A percentile compares a stretch with the other conserved stretches of the same genome.
Conservation (phyloP, 352 stramenopile genomes). For the Globisporangium barbulae region DNA sequence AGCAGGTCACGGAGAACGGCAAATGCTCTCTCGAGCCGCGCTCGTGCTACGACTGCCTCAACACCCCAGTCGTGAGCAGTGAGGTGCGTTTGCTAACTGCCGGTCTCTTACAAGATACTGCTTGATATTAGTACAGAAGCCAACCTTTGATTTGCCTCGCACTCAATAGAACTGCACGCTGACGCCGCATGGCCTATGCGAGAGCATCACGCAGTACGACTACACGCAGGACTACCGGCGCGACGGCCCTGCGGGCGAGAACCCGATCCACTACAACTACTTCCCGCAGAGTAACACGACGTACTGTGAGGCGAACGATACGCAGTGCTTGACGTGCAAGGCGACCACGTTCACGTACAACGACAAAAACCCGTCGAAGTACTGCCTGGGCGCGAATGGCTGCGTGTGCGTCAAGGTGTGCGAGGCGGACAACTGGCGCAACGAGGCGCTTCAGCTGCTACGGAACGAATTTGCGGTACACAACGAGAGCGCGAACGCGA, state of each 20-base stretch:
- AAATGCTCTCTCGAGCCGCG: constrained; percentile 43
- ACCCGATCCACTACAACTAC: constrained; percentile 59
- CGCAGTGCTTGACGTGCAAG: constrained; percentile 33
- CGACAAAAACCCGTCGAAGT: constrained; percentile 45
- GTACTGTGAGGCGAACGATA: constrained; percentile 46
- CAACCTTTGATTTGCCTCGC: neutral
- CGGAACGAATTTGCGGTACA: constrained; percentile 16
- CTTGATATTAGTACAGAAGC: too few relatives aligned
- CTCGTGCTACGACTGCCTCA: constrained; percentile 61
- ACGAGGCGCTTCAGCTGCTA: constrained; percentile 36
- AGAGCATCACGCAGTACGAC: constrained; percentile 39
- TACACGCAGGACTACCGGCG: constrained; percentile 47
- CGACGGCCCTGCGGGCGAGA: constrained; percentile 24
- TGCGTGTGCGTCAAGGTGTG: constrained; percentile 60
- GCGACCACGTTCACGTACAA: constrained; percentile 30
- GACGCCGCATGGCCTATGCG: constrained; percentile 43
- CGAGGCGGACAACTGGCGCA: constrained; percentile 42
- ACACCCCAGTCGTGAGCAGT: constrained; percentile 26
- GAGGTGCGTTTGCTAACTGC: constrained; percentile 21
- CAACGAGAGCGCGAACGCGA: constrained; percentile 15
- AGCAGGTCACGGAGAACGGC: constrained; percentile 25
- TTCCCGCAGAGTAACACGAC: constrained; percentile 49
- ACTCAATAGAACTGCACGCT: constrained; percentile 37
- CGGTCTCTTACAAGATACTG: too few relatives aligned
- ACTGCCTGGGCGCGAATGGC: constrained; percentile 32